Evolutionary conservation across 2,329 filamentous ascomycete genomes (phyloP).

Genomic region (Calcarisporium arbuscula): DNA sequence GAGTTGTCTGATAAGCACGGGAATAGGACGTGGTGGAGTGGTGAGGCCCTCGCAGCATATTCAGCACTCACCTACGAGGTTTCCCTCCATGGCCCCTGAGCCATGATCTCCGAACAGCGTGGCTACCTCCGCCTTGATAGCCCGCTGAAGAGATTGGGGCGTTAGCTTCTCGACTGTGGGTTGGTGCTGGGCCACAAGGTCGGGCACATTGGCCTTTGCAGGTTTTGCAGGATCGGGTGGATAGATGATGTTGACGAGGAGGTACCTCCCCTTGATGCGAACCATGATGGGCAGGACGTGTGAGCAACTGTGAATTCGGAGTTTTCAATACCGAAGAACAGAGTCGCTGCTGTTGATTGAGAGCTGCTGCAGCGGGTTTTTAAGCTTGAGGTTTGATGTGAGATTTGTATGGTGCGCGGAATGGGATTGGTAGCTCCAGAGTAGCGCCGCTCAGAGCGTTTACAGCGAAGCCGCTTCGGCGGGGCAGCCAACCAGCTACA

Average conservation of each 20-base stretch:
- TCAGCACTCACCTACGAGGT: slow-evolving; percentile 56
- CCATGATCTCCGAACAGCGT: slow-evolving; percentile 86
- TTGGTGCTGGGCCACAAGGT: slow-evolving; percentile 68
- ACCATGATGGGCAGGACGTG: slow-evolving; percentile 73
- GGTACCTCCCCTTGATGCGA: slow-evolving; percentile 90
- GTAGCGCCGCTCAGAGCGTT: too few species aligned
- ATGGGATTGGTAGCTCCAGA: too few species aligned
- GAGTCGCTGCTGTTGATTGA: too few species aligned
- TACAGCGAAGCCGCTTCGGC: too few species aligned
- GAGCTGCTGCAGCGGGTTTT: too few species aligned
- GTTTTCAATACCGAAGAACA: too few species aligned
- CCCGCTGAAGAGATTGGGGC: slow-evolving; percentile 56
- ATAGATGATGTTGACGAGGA: slow-evolving; percentile 91
- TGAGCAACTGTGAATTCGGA: too few species aligned
- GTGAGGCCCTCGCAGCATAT: too few species aligned
- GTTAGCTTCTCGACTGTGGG: slow-evolving; percentile 71
- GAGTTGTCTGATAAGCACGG: neutral
- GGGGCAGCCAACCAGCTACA: too few species aligned
- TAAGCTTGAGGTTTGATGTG: too few species aligned
- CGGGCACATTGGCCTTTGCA: slow-evolving; percentile 36
- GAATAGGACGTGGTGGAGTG: neutral
- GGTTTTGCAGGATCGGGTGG: slow-evolving; percentile 46
- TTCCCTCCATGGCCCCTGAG: slow-evolving; percentile 63
- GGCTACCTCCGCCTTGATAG: slow-evolving; percentile 64
- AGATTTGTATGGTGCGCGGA: too few species aligned